These are phyloP conservation scores for Blastocystis sp. DNA, from an alignment of 352 stramenopile genomes.

Conservation along the genomic window DNA sequence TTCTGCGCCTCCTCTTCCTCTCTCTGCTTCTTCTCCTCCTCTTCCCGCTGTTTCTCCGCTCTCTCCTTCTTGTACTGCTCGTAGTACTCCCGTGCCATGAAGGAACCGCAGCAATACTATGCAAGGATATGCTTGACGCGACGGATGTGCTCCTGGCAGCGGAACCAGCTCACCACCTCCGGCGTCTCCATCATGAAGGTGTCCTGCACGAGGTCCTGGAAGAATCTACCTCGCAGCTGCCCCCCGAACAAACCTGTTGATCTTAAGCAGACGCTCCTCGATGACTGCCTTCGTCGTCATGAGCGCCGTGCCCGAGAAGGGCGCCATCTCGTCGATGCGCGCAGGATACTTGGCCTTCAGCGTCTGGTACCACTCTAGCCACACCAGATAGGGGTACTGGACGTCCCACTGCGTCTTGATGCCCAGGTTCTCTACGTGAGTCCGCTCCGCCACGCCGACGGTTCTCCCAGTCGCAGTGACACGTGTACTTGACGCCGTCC, in stretches of 20 bases:
- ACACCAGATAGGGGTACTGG: slow-evolving; percentile 51
- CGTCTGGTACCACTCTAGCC: slow-evolving; percentile 45
- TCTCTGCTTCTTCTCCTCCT: not conserved
- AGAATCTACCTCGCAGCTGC: not conserved
- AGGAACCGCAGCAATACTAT: not conserved
- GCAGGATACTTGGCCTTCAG: slow-evolving; percentile 46
- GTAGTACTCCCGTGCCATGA: slow-evolving; percentile 24
- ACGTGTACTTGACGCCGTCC: slow-evolving; percentile 49
- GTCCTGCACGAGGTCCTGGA: slow-evolving; percentile 48
- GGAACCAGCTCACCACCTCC: slow-evolving; percentile 55
- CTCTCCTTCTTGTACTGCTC: slow-evolving; percentile 26
- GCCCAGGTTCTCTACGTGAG: not conserved
- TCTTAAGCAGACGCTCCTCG: slow-evolving; percentile 51
- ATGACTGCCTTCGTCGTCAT: slow-evolving; percentile 44
- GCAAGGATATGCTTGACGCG: slow-evolving; percentile 41
- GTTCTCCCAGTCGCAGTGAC: slow-evolving; percentile 54
- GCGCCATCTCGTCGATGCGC: slow-evolving; percentile 25
- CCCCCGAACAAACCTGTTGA: not conserved
- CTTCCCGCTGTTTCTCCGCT: not conserved
- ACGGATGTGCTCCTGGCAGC: slow-evolving; percentile 46
- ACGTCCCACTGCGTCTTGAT: slow-evolving; percentile 51
- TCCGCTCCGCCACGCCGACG: not conserved
- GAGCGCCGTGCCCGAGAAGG: slow-evolving; percentile 45
- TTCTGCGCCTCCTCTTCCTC: not conserved
- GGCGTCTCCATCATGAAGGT: slow-evolving; percentile 51